Evolutionary conservation across 1,284 basidiomycete species (phyloP).

Genomic region (Abortiporus biennis): DNA sequence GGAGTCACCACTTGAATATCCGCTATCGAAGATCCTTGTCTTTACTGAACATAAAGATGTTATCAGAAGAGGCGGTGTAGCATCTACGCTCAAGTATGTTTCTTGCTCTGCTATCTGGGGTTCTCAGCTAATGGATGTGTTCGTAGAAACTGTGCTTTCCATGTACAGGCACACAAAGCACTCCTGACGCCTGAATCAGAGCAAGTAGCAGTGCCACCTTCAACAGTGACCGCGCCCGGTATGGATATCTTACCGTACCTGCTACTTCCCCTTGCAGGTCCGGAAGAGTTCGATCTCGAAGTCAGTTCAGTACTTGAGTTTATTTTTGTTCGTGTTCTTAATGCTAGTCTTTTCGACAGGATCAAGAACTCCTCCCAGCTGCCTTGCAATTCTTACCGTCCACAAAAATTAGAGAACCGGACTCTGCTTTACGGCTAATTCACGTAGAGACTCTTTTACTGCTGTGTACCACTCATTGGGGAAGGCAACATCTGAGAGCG

Average conservation of each 20-base stretch:
- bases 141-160: conserved; percentile 74
- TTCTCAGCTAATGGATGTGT: neutral
- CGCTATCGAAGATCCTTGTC: conserved; percentile 73
- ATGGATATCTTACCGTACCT: conserved; percentile 82
- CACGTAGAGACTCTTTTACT: conserved; percentile 88
- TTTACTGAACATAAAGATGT: conserved; percentile 87
- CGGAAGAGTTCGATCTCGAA: conserved; percentile 90
- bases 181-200: conserved; percentile 58
- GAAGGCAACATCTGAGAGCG: conserved; percentile 74
- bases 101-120: neutral
- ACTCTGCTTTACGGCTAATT: conserved; percentile 75
- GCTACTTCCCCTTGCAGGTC: conserved; percentile 87
- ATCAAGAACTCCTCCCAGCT: conserved; percentile 83
- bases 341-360: conserved; percentile 41
- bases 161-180: conserved; percentile 60
- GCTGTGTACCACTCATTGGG: conserved; percentile 85
- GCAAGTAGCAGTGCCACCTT: conserved; percentile 45
- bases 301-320: conserved; percentile 41
- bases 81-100: conserved; percentile 79
- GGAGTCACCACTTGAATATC: conserved; percentile 56
- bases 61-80: conserved; percentile 82
- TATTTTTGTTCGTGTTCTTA: too few species aligned
- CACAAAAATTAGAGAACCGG: conserved; percentile 81
- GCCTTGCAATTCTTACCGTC: conserved; percentile 86
- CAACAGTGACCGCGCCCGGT: conserved; percentile 59